These are phyloP conservation scores for Pyrenochaeta sp. DNA, from an alignment of 2,329 filamentous ascomycete species.

Conservation along the genomic window DNA sequence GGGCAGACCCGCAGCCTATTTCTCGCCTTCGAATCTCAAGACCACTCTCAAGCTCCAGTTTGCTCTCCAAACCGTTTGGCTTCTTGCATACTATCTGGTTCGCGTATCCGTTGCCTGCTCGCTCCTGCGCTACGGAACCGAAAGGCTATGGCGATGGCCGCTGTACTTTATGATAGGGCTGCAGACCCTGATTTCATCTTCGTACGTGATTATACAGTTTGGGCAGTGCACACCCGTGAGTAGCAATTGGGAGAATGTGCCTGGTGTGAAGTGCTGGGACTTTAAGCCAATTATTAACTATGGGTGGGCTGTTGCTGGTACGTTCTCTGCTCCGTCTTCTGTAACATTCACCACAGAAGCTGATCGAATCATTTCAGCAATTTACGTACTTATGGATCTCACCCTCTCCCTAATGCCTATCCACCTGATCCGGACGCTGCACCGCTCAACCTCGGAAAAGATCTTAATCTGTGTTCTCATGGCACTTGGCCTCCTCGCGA, in stretches of 20 bases:
- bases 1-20: conserved; percentile 30
- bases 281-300: conserved; percentile 27
- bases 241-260: conserved; percentile 31
- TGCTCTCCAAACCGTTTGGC: conserved; percentile 35
- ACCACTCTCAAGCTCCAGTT: conserved; percentile 30
- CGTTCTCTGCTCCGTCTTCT: not conserved
- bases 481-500: conserved; percentile 34
- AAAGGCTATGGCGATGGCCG: conserved; percentile 26
- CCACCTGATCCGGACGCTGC: conserved; percentile 29
- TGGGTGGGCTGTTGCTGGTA: conserved; percentile 36
- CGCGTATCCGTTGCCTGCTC: conserved; percentile 37
- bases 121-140: conserved; percentile 30
- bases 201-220: conserved; percentile 37
- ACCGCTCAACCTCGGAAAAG: conserved; percentile 29
- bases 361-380: conserved; percentile 9
- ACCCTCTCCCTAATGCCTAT: conserved; percentile 36
- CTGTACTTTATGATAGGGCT: conserved; percentile 34
- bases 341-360: not conserved
- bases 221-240: conserved; percentile 35
- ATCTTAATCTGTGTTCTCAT: conserved; percentile 34
- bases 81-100: conserved; percentile 30
- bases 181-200: conserved; percentile 28
- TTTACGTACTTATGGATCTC: conserved; percentile 38
- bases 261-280: conserved; percentile 33
- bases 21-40: conserved; percentile 19